Evolutionary conservation across 345 rosid species (phyloP).

Genomic region (Psidium friedrichsthalianum): DNA sequence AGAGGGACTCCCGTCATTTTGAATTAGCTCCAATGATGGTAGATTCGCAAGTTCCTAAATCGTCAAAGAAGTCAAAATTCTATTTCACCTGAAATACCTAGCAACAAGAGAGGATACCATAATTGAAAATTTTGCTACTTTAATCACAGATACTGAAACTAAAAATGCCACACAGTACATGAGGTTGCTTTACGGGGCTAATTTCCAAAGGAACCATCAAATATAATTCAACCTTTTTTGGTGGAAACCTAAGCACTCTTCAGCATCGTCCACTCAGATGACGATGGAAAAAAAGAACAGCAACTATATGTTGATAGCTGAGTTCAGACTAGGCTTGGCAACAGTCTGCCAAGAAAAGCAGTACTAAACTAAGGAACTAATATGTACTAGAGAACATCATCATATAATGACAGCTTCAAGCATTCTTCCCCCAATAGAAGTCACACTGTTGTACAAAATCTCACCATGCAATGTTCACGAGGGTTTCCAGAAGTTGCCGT

Average conservation of each 20-base stretch:
- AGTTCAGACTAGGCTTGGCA: neutral
- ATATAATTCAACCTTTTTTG: neutral
- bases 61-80: slow-evolving; percentile 7
- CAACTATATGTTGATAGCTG: neutral
- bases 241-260: neutral
- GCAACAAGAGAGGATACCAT: neutral
- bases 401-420: neutral
- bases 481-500: slow-evolving; percentile 98
- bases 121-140: neutral
- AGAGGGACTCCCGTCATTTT: slow-evolving; percentile 89
- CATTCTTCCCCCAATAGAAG: neutral
- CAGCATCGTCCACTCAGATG: neutral
- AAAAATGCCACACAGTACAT: neutral
- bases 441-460: neutral
- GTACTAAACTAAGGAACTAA: neutral
- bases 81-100: neutral
- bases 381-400: neutral
- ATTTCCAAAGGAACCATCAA: neutral
- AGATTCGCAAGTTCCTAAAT: slow-evolving; percentile 87
- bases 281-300: neutral
- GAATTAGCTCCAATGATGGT: slow-evolving; percentile 61
- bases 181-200: neutral
- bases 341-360: neutral
- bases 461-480: slow-evolving; percentile 88
- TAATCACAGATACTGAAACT: neutral